A percentile compares a stretch with the other conserved stretches of the same genome.
Evolutionary conservation across 164 flowering plant species (phyloP).

Genomic region (Sextonia rubra): DNA sequence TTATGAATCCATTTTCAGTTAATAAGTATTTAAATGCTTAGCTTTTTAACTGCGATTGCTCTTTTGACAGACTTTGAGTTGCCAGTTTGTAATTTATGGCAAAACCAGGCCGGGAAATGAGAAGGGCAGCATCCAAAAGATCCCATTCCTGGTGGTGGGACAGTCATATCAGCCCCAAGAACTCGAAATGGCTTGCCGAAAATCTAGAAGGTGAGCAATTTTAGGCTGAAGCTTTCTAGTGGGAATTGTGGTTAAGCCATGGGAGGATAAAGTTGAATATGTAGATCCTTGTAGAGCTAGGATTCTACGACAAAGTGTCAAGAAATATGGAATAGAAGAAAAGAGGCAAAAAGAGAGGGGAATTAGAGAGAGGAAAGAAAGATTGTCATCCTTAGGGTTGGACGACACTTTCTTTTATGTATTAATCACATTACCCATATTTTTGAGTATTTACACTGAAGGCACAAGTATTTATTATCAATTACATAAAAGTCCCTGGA

Average conservation of each 20-base stretch:
- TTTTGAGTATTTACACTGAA: too few relatives aligned
- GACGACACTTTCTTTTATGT: too few relatives aligned
- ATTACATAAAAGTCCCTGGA: too few relatives aligned
- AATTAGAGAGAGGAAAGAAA: too few relatives aligned
- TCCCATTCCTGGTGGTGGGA: conserved; percentile 97
- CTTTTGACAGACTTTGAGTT: conserved; percentile 1
- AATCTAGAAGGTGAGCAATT: conserved; percentile 63
- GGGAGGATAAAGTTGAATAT: too few relatives aligned
- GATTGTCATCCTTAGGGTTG: too few relatives aligned
- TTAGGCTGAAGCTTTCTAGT: not conserved
- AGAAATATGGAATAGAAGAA: too few relatives aligned
- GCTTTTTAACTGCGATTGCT: not conserved
- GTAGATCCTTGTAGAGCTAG: too few relatives aligned
- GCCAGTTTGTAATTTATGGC: conserved; percentile 2
- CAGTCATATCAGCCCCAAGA: conserved; percentile 73
- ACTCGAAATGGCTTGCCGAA: conserved; percentile 80
- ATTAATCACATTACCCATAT: too few relatives aligned
- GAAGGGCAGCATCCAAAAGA: conserved; percentile 42
- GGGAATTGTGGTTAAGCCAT: not conserved
- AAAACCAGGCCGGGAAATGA: conserved; percentile 22
- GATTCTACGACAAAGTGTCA: too few relatives aligned
- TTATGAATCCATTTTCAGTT: not conserved
- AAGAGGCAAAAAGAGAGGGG: too few relatives aligned
- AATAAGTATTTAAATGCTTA: not conserved
- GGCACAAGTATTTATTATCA: too few relatives aligned